Percentiles rank a stretch among this genome's conserved stretches.
Evolutionary conservation across 768 basidiomycete genomes (phyloP).

Genomic region (Naganishia vaughanmartiniae): DNA sequence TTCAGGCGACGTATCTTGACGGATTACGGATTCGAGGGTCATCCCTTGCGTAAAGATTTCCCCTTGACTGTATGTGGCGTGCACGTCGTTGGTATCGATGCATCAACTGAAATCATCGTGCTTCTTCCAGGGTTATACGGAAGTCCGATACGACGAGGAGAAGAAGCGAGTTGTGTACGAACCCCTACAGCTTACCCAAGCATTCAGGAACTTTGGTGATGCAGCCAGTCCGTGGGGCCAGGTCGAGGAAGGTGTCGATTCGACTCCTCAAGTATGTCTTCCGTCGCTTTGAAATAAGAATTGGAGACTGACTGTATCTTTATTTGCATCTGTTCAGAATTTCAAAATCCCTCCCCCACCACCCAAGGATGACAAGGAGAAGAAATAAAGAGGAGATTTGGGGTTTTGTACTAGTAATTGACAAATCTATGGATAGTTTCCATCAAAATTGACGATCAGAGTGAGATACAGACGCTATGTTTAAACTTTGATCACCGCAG

Average conservation of each 20-base stretch:
- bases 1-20: slow-evolving; percentile 83
- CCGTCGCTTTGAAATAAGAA: background rate
- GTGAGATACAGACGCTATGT: background rate
- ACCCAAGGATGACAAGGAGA: slow-evolving; percentile 67
- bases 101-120: slow-evolving; percentile 63
- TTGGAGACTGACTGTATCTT: background rate
- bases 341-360: slow-evolving; percentile 60
- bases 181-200: slow-evolving; percentile 93
- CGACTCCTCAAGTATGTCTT: slow-evolving; percentile 59
- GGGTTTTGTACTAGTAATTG: slow-evolving; percentile 15
- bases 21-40: slow-evolving; percentile 97
- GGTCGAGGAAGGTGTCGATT: slow-evolving; percentile 66
- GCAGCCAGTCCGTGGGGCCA: slow-evolving; percentile 88
- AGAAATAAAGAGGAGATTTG: slow-evolving; percentile 34
- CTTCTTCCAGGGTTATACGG: slow-evolving; percentile 86
- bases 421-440: background rate
- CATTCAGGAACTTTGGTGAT: slow-evolving; percentile 97
- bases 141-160: slow-evolving; percentile 96
- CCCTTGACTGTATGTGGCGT: slow-evolving; percentile 73
- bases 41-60: slow-evolving; percentile 97
- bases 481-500: background rate
- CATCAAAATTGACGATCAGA: background rate
- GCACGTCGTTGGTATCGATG: background rate
- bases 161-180: slow-evolving; percentile 96
- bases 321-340: slow-evolving; percentile 32